Evolutionary conservation across 495 filamentous ascomycete species (phyloP).

Genomic region (Penicillium subrubescens): DNA sequence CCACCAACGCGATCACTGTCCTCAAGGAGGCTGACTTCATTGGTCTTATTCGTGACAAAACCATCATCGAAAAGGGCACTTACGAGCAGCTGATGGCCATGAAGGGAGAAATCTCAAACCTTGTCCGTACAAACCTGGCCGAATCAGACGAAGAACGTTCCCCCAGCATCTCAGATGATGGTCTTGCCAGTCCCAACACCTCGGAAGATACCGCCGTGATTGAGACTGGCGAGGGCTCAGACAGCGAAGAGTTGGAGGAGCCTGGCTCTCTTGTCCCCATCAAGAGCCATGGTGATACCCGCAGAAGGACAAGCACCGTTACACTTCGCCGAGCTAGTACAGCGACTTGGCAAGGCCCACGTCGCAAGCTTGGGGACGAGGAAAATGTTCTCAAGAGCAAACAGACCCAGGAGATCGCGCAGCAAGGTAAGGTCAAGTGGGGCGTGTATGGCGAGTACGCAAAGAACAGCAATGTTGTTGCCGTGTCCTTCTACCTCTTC

Average conservation of each 20-base stretch:
- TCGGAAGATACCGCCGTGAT: conserved; percentile 57
- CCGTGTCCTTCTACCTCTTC: conserved; percentile 79
- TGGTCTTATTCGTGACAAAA: conserved; percentile 77
- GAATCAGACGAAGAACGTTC: conserved; percentile 63
- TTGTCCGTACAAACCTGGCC: conserved; percentile 77
- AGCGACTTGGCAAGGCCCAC: conserved; percentile 82
- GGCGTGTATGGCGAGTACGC: conserved; percentile 86
- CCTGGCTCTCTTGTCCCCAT: conserved; percentile 74
- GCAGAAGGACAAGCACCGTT: conserved; percentile 65
- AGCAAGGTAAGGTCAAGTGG: conserved; percentile 98
- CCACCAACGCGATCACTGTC: conserved; percentile 94
- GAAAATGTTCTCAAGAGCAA: conserved; percentile 77
- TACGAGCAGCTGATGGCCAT: conserved; percentile 90
- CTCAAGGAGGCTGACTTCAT: conserved; percentile 86
- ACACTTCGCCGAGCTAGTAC: conserved; percentile 89
- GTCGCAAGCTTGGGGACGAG: conserved; percentile 81
- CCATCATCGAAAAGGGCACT: conserved; percentile 82
- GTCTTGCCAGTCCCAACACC: conserved; percentile 50
- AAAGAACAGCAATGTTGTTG: conserved; percentile 85
- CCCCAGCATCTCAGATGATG: conserved; percentile 54
- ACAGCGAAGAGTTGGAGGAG: conserved; percentile 75
- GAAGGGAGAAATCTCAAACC: conserved; percentile 84
- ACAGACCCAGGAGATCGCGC: conserved; percentile 80
- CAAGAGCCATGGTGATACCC: conserved; percentile 48
- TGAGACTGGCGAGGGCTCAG: conserved; percentile 53